These are phyloP conservation scores for Colletotrichum cordylinicola DNA, from an alignment of 2,329 filamentous ascomycete species.

Conservation along the genomic window DNA sequence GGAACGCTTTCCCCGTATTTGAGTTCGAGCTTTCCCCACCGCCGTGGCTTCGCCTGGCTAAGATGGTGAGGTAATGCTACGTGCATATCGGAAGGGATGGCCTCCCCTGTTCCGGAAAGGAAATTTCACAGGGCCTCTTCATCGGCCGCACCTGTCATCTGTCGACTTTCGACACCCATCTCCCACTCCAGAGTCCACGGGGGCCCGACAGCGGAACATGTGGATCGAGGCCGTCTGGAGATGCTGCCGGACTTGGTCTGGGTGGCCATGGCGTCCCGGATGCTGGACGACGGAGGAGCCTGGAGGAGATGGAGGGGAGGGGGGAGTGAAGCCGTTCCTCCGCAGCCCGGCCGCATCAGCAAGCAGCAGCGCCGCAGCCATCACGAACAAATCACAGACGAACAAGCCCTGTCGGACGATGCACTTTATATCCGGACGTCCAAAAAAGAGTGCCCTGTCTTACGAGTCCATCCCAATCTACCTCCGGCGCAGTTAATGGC, in stretches of 20 bases:
- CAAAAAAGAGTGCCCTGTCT: background rate
- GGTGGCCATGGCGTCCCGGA: background rate
- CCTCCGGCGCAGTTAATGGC: background rate
- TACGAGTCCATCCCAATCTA: background rate
- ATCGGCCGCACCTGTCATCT: background rate
- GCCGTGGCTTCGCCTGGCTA: constrained; percentile 16
- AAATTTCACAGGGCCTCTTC: constrained; percentile 8
- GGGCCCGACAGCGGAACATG: background rate
- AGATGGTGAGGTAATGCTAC: constrained; percentile 19
- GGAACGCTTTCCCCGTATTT: constrained; percentile 15
- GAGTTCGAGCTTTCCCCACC: constrained; percentile 9
- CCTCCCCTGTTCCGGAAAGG: constrained; percentile 9
- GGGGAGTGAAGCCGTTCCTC: constrained; percentile 1
- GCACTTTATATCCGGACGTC: background rate
- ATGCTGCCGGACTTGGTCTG: constrained; percentile 9
- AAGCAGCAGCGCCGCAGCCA: background rate
- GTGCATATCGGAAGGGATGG: constrained; percentile 21
- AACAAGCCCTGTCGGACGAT: background rate
- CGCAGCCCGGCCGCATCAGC: constrained; percentile 14
- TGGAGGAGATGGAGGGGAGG: background rate
- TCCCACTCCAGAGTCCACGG: background rate
- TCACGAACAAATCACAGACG: background rate
- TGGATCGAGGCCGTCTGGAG: constrained; percentile 3
- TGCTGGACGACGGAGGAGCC: background rate
- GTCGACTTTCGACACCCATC: background rate